Evolutionary conservation across 2,329 filamentous ascomycete species (phyloP), one percentile per base, ranked within the genome.

Genomic region (Cytospora leucostoma): DNA sequence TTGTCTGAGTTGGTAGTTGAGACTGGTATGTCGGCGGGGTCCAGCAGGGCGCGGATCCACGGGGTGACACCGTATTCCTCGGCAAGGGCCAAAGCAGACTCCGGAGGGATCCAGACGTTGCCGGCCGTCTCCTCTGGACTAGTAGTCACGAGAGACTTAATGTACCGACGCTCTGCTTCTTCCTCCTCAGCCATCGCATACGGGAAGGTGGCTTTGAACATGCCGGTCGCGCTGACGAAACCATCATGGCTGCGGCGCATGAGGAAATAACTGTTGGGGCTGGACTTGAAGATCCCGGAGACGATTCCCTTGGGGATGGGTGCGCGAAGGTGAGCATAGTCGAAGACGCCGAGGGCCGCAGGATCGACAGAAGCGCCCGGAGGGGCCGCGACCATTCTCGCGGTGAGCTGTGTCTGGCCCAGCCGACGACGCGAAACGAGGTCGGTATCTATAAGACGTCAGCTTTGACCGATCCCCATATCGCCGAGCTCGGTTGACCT

Each of bases 271-370:
- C 92, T 95, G 74, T 92, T 92, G 6, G 95, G 94, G 74, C 88
- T 88, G 65, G 88, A 89, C 72, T 91, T 89, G 81, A 98, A 98
- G 71, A 99, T 96, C 73, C 95, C 95, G 7, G 93, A 97, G 34
- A 88, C 86, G 69, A 98, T 88, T 68, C 95, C 93, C 77, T 93
- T 95, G 56, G 95, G 95, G 54, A 99, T 80, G 15, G 95, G 94
- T 65, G 93, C 94, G 72, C 94, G 90, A 56, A 99, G 83, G 75
- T 99, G 95, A 68, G 93, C 94, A 76, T 99, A 99, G 77, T 98
- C 95, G 74, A 99, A 97, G 54, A 89, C 87, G 58, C 92, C 92
- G 65, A 95, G 81, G 69, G 89, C 88, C 68, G 89, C 83, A 54
- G 87, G 82, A 74, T 92, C 91, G 62, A 88, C 86, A 67, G 92